Evolutionary conservation across 1,139 yeast genomes (phyloP).

Genomic region (Meyerozyma carpophila): DNA sequence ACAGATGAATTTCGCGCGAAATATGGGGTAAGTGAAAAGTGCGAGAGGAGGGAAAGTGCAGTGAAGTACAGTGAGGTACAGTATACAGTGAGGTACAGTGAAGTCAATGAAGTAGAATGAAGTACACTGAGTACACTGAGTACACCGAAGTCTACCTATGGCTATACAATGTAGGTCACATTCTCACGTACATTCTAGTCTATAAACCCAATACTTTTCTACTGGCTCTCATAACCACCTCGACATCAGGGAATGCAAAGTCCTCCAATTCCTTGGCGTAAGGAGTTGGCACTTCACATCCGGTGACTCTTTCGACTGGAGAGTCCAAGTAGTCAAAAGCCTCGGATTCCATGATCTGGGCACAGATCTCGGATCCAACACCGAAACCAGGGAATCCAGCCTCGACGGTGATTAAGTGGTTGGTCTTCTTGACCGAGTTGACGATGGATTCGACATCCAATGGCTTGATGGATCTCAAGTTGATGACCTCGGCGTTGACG

Average conservation of each 20-base stretch:
- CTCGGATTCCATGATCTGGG: constrained; percentile 97
- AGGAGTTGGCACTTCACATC: constrained; percentile 99
- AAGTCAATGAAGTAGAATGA: too few species aligned
- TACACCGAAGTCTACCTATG: too few species aligned
- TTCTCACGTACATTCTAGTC: constrained; percentile 3
- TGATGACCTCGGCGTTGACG: constrained; percentile 88
- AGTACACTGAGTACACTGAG: too few species aligned
- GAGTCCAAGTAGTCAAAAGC: constrained; percentile 98
- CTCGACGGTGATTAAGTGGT: constrained; percentile 93
- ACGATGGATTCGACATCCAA: constrained; percentile 84
- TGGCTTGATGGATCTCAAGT: constrained; percentile 96
- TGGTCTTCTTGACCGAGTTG: constrained; percentile 91
- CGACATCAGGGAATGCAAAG: constrained; percentile 97
- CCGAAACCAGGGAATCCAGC: constrained; percentile 98
- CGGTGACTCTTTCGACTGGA: constrained; percentile 97
- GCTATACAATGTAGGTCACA: too few species aligned
- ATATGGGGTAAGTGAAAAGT: neutral
- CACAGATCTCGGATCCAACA: constrained; percentile 97
- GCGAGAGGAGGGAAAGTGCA: neutral
- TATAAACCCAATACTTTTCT: constrained; percentile 80
- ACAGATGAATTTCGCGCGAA: neutral
- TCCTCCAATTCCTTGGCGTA: constrained; percentile 95
- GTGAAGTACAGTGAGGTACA: too few species aligned
- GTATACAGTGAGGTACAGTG: too few species aligned
- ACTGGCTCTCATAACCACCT: constrained; percentile 83